phyloP scores from a whole-genome alignment of 305 asterid species.

The Rubia tinctorum region DNA sequence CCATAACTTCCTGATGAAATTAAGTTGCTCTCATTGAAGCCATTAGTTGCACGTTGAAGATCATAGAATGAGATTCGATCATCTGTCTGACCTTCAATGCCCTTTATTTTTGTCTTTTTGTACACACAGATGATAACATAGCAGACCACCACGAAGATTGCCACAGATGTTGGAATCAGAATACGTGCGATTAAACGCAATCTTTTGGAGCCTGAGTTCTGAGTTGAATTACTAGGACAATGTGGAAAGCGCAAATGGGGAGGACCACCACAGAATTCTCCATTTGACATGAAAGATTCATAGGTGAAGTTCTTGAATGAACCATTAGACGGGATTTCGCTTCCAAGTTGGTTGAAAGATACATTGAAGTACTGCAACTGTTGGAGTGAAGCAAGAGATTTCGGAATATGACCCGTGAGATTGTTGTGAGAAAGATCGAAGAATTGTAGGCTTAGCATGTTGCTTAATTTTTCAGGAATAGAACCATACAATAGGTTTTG shows the following conservation, averaged over 20 bases:
- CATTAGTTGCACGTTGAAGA: constrained; percentile 10
- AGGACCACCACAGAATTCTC: constrained; percentile 10
- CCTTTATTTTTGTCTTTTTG: neutral
- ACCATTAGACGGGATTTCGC: neutral
- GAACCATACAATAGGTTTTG: constrained; percentile 3
- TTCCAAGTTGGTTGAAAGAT: constrained; percentile 4
- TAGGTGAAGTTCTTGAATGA: neutral
- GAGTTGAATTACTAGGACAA: neutral
- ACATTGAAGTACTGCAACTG: neutral
- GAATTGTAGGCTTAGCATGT: neutral
- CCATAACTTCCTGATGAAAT: neutral
- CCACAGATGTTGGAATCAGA: neutral
- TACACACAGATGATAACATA: neutral
- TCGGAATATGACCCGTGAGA: constrained; percentile 26
- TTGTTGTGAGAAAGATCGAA: neutral
- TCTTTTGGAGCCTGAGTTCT: neutral
- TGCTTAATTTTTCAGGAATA: neutral
- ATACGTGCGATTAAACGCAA: neutral
- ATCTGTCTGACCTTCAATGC: neutral
- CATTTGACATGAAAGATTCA: constrained; percentile 12
- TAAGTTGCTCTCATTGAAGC: neutral
- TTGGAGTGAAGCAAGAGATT: neutral
- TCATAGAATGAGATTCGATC: constrained; percentile 3
- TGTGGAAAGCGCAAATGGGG: neutral
- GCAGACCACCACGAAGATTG: neutral